Evolutionary conservation across 495 filamentous ascomycete species (phyloP).

Genomic region (Penicillium antarcticum): DNA sequence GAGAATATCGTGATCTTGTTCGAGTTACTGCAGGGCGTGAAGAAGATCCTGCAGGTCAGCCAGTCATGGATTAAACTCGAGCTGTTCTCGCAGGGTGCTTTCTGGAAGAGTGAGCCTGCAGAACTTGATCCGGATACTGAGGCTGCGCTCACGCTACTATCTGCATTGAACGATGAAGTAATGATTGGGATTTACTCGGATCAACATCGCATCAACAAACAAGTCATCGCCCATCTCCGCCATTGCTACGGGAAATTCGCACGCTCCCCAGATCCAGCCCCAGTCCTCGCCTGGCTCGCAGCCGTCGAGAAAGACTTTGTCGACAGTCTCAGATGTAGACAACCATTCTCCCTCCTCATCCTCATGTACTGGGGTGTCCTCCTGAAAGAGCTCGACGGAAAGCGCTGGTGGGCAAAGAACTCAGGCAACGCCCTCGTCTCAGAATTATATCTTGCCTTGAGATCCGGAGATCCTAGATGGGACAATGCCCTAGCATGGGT

Average conservation of each 20-base stretch:
- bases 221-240: constrained; percentile 21
- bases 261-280: constrained; percentile 15
- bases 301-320: constrained; percentile 26
- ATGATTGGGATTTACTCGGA: constrained; percentile 5
- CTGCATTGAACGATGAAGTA: constrained; percentile 15
- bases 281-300: constrained; percentile 28
- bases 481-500: constrained; percentile 21
- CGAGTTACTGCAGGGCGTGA: constrained; percentile 29
- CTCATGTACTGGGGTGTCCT: constrained; percentile 30
- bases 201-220: constrained; percentile 16
- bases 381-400: constrained; percentile 18
- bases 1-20: constrained; percentile 26
- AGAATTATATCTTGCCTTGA: constrained; percentile 16
- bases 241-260: constrained; percentile 25
- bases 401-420: constrained; percentile 28
- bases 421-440: constrained; percentile 22
- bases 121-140: constrained; percentile 17
- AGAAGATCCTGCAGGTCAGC: constrained; percentile 23
- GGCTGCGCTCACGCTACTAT: constrained; percentile 14
- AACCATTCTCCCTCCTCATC: constrained; percentile 24
- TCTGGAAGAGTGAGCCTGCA: constrained; percentile 9
- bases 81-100: constrained; percentile 18
- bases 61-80: constrained; percentile 22
- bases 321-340: constrained; percentile 16
- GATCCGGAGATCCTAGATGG: constrained; percentile 14